These are phyloP conservation scores for Triadica sebifera DNA, from an alignment of 345 rosid genomes.

Conservation along the genomic window DNA sequence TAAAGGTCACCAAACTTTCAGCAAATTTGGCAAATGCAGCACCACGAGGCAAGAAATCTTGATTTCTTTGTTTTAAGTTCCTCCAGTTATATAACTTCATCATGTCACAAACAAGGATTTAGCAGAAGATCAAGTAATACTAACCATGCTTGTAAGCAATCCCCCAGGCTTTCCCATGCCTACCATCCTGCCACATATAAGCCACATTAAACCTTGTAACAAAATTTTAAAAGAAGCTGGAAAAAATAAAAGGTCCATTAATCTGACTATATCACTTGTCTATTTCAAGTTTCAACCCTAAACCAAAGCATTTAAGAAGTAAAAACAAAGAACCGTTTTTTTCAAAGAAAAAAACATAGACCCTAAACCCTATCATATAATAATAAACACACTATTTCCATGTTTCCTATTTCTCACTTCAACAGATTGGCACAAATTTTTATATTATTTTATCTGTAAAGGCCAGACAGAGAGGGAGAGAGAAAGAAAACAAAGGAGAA, in stretches of 20 bases:
- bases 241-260: not conserved
- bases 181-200: slow-evolving; percentile 69
- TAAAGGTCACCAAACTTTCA: not conserved
- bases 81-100: not conserved
- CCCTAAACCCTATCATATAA: slow-evolving; percentile 6
- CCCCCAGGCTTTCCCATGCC: slow-evolving; percentile 98
- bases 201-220: slow-evolving; percentile 17
- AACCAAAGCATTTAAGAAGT: not conserved
- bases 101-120: not conserved
- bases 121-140: slow-evolving; percentile 14
- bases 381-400: not conserved
- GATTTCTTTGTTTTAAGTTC: not conserved
- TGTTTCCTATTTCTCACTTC: no score
- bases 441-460: not conserved
- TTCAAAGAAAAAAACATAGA: not conserved
- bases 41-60: not conserved
- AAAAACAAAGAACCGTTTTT: not conserved
- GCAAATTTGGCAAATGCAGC: no score
- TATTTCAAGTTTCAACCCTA: not conserved
- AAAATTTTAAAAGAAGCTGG: not conserved
- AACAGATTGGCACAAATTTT: not conserved
- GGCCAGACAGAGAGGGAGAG: not conserved
- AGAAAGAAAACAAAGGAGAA: not conserved
- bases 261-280: no score
- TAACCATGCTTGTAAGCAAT: slow-evolving; percentile 80